Base-by-base conservation (phyloP, 768 basidiomycete species). In the Coprinellus aureogranulatus region DNA sequence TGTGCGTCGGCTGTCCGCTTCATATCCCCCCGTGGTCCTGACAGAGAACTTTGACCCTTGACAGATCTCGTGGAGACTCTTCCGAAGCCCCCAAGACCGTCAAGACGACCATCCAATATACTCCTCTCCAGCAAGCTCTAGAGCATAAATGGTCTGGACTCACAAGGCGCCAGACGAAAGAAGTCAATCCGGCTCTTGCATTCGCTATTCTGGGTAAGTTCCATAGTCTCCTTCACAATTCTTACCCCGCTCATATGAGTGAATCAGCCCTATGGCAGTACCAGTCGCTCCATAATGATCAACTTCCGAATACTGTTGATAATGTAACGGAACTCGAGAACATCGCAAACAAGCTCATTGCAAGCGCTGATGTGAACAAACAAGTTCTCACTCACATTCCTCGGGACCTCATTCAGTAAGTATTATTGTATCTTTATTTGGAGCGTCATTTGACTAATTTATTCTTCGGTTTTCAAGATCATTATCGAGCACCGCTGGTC, bases 201-300 rank as follows among this genome's bases (percentile, higher is more conserved):
- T 90, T 93, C 66, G 75, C 83, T 8, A 81, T 94, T 58, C 74
- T 94, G 31, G 87, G 95, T 92, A 65, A 52, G 67, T 61, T 52
- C 27, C 6, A 22, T 55, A 31, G 16, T 12, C 16, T 46, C 45
- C 42, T 48, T 50, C 41, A 53, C 55, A 53, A 20, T 28, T 37
- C 40, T 47, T 55, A 28, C 25, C 47, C 47, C 41, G 45, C 25
- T 27, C 52, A 50, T 31, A 4, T 26, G 48, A 23, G 34, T n/a
- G 16, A n/a, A 30, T 59, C 41, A 96, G 93, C 89, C 14, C 65
- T 94, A 44, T 94, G 92, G 91, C 84, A 94, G 72, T 93, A 85
- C 71, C 85, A 93, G 70, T 75, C 78, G 22, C 62, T 66, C 14
- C 88, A 75, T 34, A 81, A 83, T 5, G 67, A 25, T 40, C 27